Percentiles rank a stretch among this genome's conserved stretches.
These are phyloP conservation scores for Stellera chamaejasme DNA, from an alignment of 345 rosid species.

Conservation along the genomic window DNA sequence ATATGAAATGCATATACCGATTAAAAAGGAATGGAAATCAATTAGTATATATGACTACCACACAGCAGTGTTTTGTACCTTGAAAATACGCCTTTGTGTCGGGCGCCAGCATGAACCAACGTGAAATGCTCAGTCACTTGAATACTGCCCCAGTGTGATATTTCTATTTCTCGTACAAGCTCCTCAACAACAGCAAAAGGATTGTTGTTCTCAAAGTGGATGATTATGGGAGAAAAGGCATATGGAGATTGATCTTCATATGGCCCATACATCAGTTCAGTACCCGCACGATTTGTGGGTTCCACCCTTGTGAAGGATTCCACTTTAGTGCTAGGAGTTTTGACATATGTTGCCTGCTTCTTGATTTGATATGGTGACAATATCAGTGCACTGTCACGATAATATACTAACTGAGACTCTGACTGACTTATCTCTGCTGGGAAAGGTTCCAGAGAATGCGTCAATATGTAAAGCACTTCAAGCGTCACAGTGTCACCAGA, in stretches of 20 bases:
- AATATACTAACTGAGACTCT: slow-evolving; percentile 88
- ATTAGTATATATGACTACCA: neutral
- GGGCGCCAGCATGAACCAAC: slow-evolving; percentile 92
- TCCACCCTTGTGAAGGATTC: slow-evolving; percentile 87
- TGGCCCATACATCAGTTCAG: slow-evolving; percentile 88
- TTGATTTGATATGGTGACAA: slow-evolving; percentile 76
- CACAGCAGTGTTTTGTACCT: slow-evolving; percentile 42
- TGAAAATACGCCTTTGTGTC: slow-evolving; percentile 91
- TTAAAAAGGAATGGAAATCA: neutral
- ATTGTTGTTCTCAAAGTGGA: slow-evolving; percentile 91
- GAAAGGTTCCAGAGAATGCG: slow-evolving; percentile 88
- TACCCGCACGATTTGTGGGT: slow-evolving; percentile 63
- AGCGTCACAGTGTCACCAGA: slow-evolving; percentile 57
- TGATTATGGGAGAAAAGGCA: slow-evolving; percentile 62
- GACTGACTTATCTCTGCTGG: slow-evolving; percentile 89
- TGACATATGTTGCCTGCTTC: slow-evolving; percentile 68
- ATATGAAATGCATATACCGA: too few relatives aligned
- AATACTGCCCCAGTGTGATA: slow-evolving; percentile 98
- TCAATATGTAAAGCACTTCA: slow-evolving; percentile 72
- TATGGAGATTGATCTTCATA: slow-evolving; percentile 66
- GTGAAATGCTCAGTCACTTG: slow-evolving; percentile 83
- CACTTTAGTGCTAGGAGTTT: slow-evolving; percentile 74
- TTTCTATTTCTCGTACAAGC: slow-evolving; percentile 86
- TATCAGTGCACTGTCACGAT: slow-evolving; percentile 63
- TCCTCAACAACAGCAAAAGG: slow-evolving; percentile 98